Evolutionary conservation across 2,329 filamentous ascomycete genomes (phyloP).

Genomic region (Colletotrichum cereale): DNA sequence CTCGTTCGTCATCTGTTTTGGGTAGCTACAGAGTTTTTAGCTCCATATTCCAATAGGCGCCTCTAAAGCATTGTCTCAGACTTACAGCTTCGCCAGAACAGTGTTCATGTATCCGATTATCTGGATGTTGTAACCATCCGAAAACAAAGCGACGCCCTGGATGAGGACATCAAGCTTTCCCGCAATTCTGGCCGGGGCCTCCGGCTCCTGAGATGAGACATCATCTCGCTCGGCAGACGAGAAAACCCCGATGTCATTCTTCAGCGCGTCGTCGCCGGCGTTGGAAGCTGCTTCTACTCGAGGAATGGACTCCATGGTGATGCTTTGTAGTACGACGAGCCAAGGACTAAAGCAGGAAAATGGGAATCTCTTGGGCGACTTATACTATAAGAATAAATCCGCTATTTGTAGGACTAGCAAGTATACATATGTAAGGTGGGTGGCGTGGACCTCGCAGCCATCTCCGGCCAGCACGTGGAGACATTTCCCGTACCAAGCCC

Average conservation of each 20-base stretch:
- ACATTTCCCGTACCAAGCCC: neutral
- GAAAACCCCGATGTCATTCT: constrained; percentile 7
- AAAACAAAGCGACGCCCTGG: constrained; percentile 48
- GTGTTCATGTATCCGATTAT: constrained; percentile 51
- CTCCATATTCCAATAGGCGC: rapidly evolving
- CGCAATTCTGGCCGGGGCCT: neutral
- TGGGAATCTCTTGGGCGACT: neutral
- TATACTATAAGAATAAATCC: neutral
- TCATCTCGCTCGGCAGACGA: neutral
- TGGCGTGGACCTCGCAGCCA: neutral
- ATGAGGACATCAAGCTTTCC: constrained; percentile 44
- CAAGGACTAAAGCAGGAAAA: neutral
- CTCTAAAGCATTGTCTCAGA: neutral
- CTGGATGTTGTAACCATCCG: constrained; percentile 52
- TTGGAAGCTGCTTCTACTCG: neutral
- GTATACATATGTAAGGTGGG: neutral
- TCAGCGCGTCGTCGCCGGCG: neutral
- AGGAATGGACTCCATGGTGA: constrained; percentile 11
- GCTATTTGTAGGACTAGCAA: neutral
- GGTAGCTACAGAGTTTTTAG: constrained; percentile 36
- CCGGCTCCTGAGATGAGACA: neutral
- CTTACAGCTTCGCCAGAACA: constrained; percentile 47
- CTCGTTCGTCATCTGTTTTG: constrained; percentile 47
- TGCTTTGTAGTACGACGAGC: too few species aligned
- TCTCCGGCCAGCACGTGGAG: constrained; percentile 9